Evolutionary conservation across 768 basidiomycete species (phyloP).

Genomic region (Glaciozyma antarctica): DNA sequence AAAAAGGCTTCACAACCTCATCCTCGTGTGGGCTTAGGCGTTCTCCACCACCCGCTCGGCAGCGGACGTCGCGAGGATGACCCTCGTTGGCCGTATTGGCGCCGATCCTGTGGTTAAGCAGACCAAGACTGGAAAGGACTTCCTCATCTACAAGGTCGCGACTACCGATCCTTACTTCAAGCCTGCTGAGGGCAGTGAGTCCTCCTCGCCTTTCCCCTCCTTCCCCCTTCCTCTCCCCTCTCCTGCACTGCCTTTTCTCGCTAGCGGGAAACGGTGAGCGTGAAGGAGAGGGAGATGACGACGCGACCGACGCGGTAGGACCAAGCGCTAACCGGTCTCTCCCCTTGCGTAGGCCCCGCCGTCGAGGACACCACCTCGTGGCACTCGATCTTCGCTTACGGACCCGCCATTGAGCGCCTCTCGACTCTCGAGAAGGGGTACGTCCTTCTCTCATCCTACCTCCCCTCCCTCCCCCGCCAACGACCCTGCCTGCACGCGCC

Average conservation of each 20-base stretch:
- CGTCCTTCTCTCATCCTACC: background rate
- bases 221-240: background rate
- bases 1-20: background rate
- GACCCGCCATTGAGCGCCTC: constrained; percentile 58
- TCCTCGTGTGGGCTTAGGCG: constrained; percentile 5
- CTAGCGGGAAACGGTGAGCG: too few species aligned
- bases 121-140: constrained; percentile 69
- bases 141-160: constrained; percentile 69
- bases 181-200: constrained; percentile 28
- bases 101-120: constrained; percentile 60
- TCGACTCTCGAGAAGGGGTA: constrained; percentile 56
- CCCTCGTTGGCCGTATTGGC: constrained; percentile 63
- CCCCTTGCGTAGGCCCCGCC: constrained; percentile 36
- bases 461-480: background rate
- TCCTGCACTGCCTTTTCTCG: background rate
- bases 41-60: constrained; percentile 21
- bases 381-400: constrained; percentile 69
- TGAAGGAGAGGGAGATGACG: too few species aligned
- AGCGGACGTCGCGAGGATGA: constrained; percentile 54
- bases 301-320: background rate
- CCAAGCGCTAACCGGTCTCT: background rate
- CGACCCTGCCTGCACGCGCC: background rate
- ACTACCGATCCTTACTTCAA: constrained; percentile 47
- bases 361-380: constrained; percentile 54
- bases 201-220: background rate